Base-by-base conservation (phyloP, 2,329 filamentous ascomycete genomes). In the Colletotrichum lentis region DNA sequence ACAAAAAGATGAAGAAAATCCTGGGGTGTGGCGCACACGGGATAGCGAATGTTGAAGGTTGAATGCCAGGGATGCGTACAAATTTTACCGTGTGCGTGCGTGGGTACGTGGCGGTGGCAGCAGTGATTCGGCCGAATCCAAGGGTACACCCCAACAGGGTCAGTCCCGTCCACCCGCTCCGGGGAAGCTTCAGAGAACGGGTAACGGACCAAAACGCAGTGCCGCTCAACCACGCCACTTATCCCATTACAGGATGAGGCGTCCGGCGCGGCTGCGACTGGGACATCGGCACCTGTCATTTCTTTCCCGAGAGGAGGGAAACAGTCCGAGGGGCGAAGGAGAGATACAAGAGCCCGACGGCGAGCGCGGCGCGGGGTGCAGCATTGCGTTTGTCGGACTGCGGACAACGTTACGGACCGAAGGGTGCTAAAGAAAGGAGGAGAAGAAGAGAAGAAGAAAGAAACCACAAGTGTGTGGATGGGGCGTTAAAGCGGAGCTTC, bases 101-200 rank as follows among this genome's bases (percentile, higher is more conserved):
- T 16, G 39, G 46, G 35, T 46, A 54, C 46, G 50, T 54, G 31
- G 60, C 37, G 46, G 47, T 24, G 35, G 58, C 47, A 55, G 3
- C 49, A 53, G 57, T 59, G 54, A 59, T 54, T 68, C 65, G 65
- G 65, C 61, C 65, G 65, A 64, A 39, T 41, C 53, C 41, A 59
- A 49, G 61, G 60, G 64, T 46, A 49, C 49, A 49, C 12, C 41
- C 55, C 49, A 47, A 54, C 39, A 68, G 65, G 49, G 59, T 41
- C 61, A 64, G 60, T 68, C 61, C 65, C 65, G 61, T 65, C 65
- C 54, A 24, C 41, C 61, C 61, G 55, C 65, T 60, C 65, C 54
- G 61, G 65, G 65, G 62, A 60, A 68, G 44, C 62, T 55, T 39
- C 53, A 65, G 49, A 65, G 31, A 44, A 39, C 35, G 60, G 53